These are phyloP conservation scores for Fraxinus dipetala DNA, from an alignment of 305 asterid species.

Conservation along the genomic window DNA sequence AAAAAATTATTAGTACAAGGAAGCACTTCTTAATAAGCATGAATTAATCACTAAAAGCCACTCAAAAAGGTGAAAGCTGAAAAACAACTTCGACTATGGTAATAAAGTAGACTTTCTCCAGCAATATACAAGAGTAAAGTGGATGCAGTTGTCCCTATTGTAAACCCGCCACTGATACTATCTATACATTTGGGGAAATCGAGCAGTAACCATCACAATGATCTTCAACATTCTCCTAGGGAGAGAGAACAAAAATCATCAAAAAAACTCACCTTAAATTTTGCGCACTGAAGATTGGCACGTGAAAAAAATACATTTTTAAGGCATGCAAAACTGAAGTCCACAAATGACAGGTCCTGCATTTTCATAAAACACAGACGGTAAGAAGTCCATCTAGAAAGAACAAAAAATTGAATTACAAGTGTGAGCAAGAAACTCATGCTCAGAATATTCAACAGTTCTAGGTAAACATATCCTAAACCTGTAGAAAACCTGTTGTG, in stretches of 20 bases:
- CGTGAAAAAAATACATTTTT: conserved; percentile 80
- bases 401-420: conserved; percentile 3
- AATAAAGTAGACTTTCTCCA: background rate
- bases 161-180: background rate
- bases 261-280: conserved; percentile 58
- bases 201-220: background rate
- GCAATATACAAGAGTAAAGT: background rate
- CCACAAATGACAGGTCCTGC: conserved; percentile 90
- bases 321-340: conserved; percentile 88
- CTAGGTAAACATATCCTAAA: background rate
- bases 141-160: background rate
- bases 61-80: background rate
- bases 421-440: conserved; percentile 5
- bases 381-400: background rate
- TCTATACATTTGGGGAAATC: background rate
- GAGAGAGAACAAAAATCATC: conserved; percentile 1
- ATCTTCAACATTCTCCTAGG: conserved; percentile 7
- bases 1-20: background rate
- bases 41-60: background rate
- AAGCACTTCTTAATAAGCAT: background rate
- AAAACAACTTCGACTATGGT: background rate
- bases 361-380: conserved; percentile 21
- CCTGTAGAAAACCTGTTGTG: background rate
- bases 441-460: conserved; percentile 8
- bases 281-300: conserved; percentile 89